Evolutionary conservation across 2,329 filamentous ascomycete genomes (phyloP), one percentile per base, ranked within the genome.

Genomic region (Myriosclerotinia duriaeana): DNA sequence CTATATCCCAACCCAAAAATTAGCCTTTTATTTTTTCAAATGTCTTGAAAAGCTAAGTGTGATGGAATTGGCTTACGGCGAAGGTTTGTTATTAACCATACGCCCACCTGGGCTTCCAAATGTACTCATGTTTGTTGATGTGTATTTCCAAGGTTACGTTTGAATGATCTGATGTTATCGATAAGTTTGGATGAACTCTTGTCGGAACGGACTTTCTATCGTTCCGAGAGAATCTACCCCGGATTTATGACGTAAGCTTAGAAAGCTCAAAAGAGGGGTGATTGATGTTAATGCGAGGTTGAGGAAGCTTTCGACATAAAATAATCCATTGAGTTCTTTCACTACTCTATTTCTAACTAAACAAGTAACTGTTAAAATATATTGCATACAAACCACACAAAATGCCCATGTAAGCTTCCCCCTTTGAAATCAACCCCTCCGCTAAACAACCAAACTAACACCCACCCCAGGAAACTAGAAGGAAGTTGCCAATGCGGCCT

Each of bases 71-170:
- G 15, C 87, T 78, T 80, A 90, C 86, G 90, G 90, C 30, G 83
- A 87, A 64, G 90, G 90, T 76, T 90, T 92, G 67, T 83, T 79
- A 76, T 84, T 83, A 71, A 85, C 81, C 69, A 85, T 83, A 38
- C 85, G 82, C 68, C 87, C 87, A 70, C 90, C 90, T 38, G 90
- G 90, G 70, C 85, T 84, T 71, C 90, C 90, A 76, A 92, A 92
- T 48, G 83, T 78, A 78, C 87, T 86, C 84, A 87, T 87, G 34
- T 36, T 72, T 69, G 20, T 42, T 44, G 50, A 30, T 60, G 46
- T 44, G 50, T 52, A 44, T 48, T 55, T n/a, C n/a, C n/a, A n/a
- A n/a, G n/a, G n/a, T n/a, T 42, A 48, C 44, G 34, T 52, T 38
- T 20, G 15, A 44, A 44, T 59, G 26, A 56, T 59, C 26, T 22